A percentile compares a stretch with the other conserved stretches of the same genome.
Evolutionary conservation across 768 basidiomycete species (phyloP).

Genomic region (Collybia mongolica): DNA sequence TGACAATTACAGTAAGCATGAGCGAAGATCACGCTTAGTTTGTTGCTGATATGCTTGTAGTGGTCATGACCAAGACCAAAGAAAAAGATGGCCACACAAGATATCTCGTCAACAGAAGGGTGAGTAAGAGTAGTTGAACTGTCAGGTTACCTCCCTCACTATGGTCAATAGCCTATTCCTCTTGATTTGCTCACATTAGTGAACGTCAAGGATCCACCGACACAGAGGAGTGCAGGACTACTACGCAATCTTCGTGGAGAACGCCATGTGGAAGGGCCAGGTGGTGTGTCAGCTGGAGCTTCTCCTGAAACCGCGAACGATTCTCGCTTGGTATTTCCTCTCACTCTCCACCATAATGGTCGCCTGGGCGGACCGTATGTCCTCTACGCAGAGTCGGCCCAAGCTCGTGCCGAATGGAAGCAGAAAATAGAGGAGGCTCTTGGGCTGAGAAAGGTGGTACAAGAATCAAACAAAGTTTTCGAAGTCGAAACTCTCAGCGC

Average conservation of each 20-base stretch:
- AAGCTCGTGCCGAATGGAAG: conserved; percentile 84
- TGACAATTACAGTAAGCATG: conserved; percentile 85
- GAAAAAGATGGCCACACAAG: conserved; percentile 74
- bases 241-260: conserved; percentile 59
- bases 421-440: conserved; percentile 87
- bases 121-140: conserved; percentile 29
- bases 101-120: conserved; percentile 80
- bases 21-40: background rate
- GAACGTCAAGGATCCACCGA: conserved; percentile 78
- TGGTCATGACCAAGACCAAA: conserved; percentile 86
- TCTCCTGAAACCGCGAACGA: conserved; percentile 49
- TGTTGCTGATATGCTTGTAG: conserved; percentile 37
- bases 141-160: background rate
- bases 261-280: conserved; percentile 27
- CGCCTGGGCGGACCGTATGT: conserved; percentile 85
- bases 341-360: conserved; percentile 87
- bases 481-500: conserved; percentile 88
- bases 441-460: conserved; percentile 78
- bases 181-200: conserved; percentile 86
- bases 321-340: conserved; percentile 79
- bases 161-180: conserved; percentile 73
- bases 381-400: conserved; percentile 80
- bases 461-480: conserved; percentile 94
- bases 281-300: conserved; percentile 13
- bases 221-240: conserved; percentile 71